Evolutionary conservation across 2,329 filamentous ascomycete species (phyloP), one percentile per base, ranked within the genome.

Genomic region (Cladosporium sp.): DNA sequence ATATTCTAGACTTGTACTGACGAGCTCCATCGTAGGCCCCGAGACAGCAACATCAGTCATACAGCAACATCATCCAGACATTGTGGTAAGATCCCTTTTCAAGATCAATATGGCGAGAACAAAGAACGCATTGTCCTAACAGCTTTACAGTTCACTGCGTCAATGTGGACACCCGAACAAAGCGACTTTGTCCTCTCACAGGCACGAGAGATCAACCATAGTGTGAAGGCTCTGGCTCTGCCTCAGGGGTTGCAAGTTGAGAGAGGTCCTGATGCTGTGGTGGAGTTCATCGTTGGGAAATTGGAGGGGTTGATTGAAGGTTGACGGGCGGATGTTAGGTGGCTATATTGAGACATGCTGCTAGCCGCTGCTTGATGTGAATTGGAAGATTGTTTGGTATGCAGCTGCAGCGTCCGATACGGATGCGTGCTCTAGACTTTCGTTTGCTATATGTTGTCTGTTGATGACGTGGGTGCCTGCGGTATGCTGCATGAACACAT

Each of bases 131-230:
- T n/a, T 7, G 13, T n/a, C n/a, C n/a, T n/a, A n/a, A 17, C 29
- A 17, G 24, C 27, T 2, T 18, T 15, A 11, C 32, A 22, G 78
- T 84, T 83, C 69, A 80, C 76, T 45, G 82, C 83, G 2, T 84
- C 77, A 3, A 80, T 80, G 77, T 80, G 78, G 77, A 72, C 73
- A 27, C 59, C 70, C 0, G 75, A 80, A 55, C 69, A 81, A 61
- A 71, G 70, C 19, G 58, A 67, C 6, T 61, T 71, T 53, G 78
- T 80, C 20, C 65, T 71, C 20, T 56, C 62, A 1, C 73, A 73
- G 29, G 77, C 77, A 1, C 67, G 68, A 51, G 68, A 73, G 20
- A 63, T 70, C 18, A 63, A 62, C n/a, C 76, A 77, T 0, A 68
- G 70, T 8, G 71, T 80, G 54, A 76, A 73, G 61, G 77, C 73